Evolutionary conservation across 1,284 basidiomycete genomes (phyloP).

Genomic region (Cutaneotrichosporon cutaneum): DNA sequence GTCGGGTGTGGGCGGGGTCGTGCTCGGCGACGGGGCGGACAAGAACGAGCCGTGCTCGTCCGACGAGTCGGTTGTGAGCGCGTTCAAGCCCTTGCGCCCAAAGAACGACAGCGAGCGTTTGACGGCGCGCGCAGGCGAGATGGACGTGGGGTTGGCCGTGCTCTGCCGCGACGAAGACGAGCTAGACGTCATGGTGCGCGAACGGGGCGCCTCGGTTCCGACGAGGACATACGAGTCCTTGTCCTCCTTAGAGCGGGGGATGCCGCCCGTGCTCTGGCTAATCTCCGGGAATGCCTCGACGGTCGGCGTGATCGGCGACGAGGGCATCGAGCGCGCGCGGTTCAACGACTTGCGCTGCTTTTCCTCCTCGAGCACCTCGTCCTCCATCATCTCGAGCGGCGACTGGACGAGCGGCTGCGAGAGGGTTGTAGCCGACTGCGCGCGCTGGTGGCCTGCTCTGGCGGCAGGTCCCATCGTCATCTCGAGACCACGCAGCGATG

Average conservation of each 20-base stretch:
- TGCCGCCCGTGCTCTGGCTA: background rate
- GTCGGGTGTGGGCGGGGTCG: conserved; percentile 5
- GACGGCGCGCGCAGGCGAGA: background rate
- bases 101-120: conserved; percentile 18
- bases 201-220: background rate
- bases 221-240: background rate
- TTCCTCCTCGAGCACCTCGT: conserved; percentile 1
- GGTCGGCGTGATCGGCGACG: conserved; percentile 6
- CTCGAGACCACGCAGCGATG: conserved; percentile 8
- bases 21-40: background rate
- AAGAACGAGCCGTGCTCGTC: background rate
- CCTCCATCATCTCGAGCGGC: conserved; percentile 1
- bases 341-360: conserved; percentile 2
- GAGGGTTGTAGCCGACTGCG: conserved; percentile 5
- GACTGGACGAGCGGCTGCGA: conserved; percentile 1
- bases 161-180: background rate
- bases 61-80: background rate
- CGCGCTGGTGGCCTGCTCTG: background rate
- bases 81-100: conserved; percentile 5
- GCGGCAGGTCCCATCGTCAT: conserved; percentile 9
- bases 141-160: background rate
- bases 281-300: background rate
- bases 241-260: background rate
- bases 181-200: background rate
- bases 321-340: conserved; percentile 6